Evolutionary conservation across 2,329 filamentous ascomycete genomes (phyloP), one percentile per base, ranked within the genome.

Genomic region (Pseudogymnoascus sp.): DNA sequence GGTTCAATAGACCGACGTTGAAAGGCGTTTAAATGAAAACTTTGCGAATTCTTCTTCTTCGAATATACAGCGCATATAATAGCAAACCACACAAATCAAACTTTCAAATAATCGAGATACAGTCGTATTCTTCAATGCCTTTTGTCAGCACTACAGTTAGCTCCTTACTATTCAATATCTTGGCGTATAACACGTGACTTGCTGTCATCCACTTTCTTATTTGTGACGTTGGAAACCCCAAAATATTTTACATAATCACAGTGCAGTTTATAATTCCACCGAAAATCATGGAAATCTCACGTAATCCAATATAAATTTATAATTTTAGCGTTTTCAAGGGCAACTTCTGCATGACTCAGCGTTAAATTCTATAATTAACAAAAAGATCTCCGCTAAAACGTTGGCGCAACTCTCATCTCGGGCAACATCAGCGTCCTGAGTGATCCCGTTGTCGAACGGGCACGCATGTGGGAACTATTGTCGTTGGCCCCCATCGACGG

Each of bases 341-440:
- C 8, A 54, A 54, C n/a, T 33, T 18, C 30, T 6, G 9, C 43
- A 33, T 33, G 43, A 54, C n/a, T 54, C 25, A 54, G 43, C 25
- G 25, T 50, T 54, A 33, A 30, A 50, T 9, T 54, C 25, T 54
- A 54, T 54, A 33, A 18, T 33, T 30, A 54, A 18, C 25, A 11
- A 11, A 11, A 54, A 16, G 25, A 33, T 33, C 5, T 54, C 9
- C 14, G 43, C 59, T 60, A 66, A 58, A 65, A 65, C 9, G 63
- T 66, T 18, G 63, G 63, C 41, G 58, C 39, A 57, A 63, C 61
- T 43, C 54, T 61, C 22, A 62, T 41, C 37, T 66, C 65, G 16
- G 62, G 61, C 37, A 65, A 57, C 63, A 60, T 65, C 33, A 65
- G 59, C 4, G 59, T 37, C 37, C 62, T 60, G 43, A 65, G 59